These are phyloP conservation scores for Cryptococcus amylolentus DNA, from an alignment of 1,284 basidiomycete genomes.

Conservation along the genomic window DNA sequence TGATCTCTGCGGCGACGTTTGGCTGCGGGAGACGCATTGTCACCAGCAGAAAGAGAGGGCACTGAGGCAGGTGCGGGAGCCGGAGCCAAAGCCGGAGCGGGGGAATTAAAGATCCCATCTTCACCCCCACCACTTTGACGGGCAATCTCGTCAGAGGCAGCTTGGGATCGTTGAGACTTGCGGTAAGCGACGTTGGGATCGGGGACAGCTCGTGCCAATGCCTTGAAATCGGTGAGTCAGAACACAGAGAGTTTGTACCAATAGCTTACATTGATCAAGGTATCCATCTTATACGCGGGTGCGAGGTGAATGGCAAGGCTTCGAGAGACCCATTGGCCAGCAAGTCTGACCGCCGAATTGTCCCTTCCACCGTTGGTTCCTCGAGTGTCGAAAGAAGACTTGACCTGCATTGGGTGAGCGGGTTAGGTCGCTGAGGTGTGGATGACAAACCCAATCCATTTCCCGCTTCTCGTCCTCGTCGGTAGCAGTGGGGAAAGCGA, in stretches of 20 bases:
- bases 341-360: slow-evolving; percentile 64
- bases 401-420: slow-evolving; percentile 51
- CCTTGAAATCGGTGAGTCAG: slow-evolving; percentile 29
- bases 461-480: slow-evolving; percentile 79
- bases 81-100: background rate
- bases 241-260: background rate
- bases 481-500: slow-evolving; percentile 82
- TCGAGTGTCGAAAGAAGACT: slow-evolving; percentile 69
- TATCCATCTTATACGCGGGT: slow-evolving; percentile 45
- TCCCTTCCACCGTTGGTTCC: slow-evolving; percentile 75
- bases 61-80: background rate
- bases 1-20: slow-evolving; percentile 33
- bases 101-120: background rate
- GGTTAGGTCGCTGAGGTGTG: background rate
- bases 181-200: slow-evolving; percentile 74
- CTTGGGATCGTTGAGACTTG: slow-evolving; percentile 53
- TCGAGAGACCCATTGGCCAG: slow-evolving; percentile 76
- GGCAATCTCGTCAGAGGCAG: slow-evolving; percentile 42
- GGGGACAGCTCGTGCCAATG: slow-evolving; percentile 69
- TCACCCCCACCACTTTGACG: background rate
- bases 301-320: slow-evolving; percentile 61
- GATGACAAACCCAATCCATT: slow-evolving; percentile 62
- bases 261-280: background rate
- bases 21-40: slow-evolving; percentile 25
- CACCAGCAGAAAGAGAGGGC: slow-evolving; percentile 17